Evolutionary conservation across 768 basidiomycete species (phyloP).

Genomic region (Naganishia onofrii): DNA sequence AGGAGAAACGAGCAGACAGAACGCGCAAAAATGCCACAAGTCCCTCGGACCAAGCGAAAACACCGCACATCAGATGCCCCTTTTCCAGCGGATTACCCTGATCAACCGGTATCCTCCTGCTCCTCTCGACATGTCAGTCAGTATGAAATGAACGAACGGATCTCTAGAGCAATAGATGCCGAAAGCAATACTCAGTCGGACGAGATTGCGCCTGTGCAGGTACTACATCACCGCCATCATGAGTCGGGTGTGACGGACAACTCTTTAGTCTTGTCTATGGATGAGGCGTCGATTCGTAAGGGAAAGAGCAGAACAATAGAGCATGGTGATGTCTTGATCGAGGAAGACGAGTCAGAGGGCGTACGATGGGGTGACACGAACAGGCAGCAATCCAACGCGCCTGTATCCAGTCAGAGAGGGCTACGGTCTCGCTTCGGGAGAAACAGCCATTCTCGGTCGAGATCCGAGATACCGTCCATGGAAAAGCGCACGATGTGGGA

Average conservation of each 20-base stretch:
- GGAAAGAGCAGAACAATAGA: neutral
- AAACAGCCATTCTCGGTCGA: neutral
- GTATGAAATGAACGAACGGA: neutral
- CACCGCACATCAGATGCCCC: neutral
- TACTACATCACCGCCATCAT: neutral
- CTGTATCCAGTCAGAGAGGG: neutral
- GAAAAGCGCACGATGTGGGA: neutral
- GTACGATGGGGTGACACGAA: neutral
- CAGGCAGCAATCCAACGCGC: neutral
- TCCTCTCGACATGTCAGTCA: neutral
- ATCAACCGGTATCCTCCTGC: neutral
- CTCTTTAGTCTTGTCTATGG: neutral
- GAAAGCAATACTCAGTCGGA: neutral
- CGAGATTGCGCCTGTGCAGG: neutral
- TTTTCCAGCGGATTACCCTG: neutral
- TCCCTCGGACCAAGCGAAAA: neutral
- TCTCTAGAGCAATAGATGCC: neutral
- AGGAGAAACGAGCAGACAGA: neutral
- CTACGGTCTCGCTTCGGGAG: neutral
- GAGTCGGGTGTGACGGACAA: neutral
- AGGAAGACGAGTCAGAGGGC: neutral
- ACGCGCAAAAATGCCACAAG: neutral
- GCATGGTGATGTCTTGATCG: neutral
- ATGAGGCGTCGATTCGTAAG: neutral
- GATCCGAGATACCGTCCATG: neutral